Evolutionary conservation across 192 early-diverging fungal species (phyloP), one percentile per base, ranked within the genome.

Genomic region (Podochytrium sp.): DNA sequence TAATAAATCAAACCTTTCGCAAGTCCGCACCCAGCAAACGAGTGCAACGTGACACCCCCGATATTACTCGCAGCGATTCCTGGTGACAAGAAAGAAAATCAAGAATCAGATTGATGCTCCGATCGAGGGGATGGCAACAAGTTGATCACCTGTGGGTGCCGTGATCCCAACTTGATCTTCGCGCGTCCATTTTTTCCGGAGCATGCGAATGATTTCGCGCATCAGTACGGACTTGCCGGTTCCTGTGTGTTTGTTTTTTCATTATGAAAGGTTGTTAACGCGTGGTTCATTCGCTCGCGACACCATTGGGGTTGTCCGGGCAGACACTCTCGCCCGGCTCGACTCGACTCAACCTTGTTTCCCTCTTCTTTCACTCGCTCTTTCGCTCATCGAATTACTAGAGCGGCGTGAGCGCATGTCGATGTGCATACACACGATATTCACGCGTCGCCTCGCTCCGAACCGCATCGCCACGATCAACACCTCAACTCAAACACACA

Each of bases 61-160:
- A 90, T 88, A 65, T 88, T 88, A 47, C 79, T 81, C 0, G 88
- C 88, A 0, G 88, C 88, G 25, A 90, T 84, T 0, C 88, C 88
- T 18, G 84, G 85, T 0, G 81, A 78, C 84, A 76, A 72, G 32
- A 16, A 37, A 40, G 50, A n/a, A 20, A 51, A 0, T 27, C 20
- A 37, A 64, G 2, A 50, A 35, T 18, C n/a, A 40, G 12, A 41
- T 34, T 37, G 39, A 53, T 35, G 25, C 14, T 35, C 39, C 40
- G 29, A 58, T 63, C n/a, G 32, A 39, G 47, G 62, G 57, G 25
- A 10, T 3, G 16, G 20, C 4, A n/a, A 30, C 25, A 3, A 43
- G 42, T 59, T 10, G 27, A 2, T 12, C n/a, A 47, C 35, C 74
- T n/a, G 41, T 77, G 27, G 41, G 47, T 52, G 73, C 87, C 25